A percentile compares a stretch with the other conserved stretches of the same genome.
Evolutionary conservation across 2,329 filamentous ascomycete genomes (phyloP).

Genomic region (Blumeria hordei): DNA sequence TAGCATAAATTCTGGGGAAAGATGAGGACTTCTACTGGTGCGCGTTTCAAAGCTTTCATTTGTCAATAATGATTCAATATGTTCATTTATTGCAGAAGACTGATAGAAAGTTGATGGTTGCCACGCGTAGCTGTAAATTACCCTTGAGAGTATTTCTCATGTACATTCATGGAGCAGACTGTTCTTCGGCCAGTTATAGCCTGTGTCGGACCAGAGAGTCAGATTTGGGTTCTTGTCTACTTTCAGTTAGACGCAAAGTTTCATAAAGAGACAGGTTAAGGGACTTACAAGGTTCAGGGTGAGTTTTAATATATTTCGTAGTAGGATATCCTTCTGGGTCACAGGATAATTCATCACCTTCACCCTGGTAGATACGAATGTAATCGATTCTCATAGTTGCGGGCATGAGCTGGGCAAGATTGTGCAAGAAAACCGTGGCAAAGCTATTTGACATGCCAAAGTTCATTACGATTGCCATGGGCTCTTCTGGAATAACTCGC

Average conservation of each 20-base stretch:
- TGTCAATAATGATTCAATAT: not conserved
- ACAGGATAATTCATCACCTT: conserved; percentile 34
- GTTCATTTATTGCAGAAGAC: not conserved
- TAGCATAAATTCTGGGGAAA: not conserved
- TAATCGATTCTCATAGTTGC: conserved; percentile 46
- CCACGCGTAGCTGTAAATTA: not conserved
- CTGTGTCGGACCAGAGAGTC: conserved; percentile 30
- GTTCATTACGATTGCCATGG: conserved; percentile 42
- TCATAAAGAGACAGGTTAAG: not conserved
- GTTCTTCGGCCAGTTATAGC: conserved; percentile 36
- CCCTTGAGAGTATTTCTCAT: conserved; percentile 2
- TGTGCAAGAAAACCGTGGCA: conserved; percentile 32
- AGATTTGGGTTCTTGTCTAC: conserved; percentile 31
- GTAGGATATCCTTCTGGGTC: conserved; percentile 44
- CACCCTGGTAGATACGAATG: conserved; percentile 44
- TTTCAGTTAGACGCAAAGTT: conserved; percentile 1
- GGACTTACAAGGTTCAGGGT: conserved; percentile 29
- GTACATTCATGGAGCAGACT: conserved; percentile 31
- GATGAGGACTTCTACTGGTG: not conserved
- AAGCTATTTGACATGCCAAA: conserved; percentile 47
- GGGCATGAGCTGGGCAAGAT: conserved; percentile 29
- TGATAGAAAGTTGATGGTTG: not conserved
- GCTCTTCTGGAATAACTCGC: conserved; percentile 39
- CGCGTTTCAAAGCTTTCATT: not conserved
- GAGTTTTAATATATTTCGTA: conserved; percentile 38